A percentile compares a stretch with the other conserved stretches of the same genome.
These are phyloP conservation scores for Penicillium tannophilum DNA, from an alignment of 495 filamentous ascomycete species.

Conservation along the genomic window DNA sequence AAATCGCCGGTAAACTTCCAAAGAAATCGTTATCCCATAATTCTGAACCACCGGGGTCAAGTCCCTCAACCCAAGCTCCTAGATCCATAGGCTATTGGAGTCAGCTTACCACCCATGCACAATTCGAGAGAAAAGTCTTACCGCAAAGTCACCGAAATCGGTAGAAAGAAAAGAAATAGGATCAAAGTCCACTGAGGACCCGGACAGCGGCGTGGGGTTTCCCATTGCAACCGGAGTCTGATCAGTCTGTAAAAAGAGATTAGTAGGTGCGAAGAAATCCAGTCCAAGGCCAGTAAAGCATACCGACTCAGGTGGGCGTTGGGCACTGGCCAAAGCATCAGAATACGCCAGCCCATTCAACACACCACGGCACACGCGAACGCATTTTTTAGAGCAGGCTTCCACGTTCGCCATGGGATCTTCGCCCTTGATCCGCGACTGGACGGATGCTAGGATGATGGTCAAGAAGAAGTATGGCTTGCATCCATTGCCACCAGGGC, in stretches of 20 bases:
- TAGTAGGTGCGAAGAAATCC: constrained; percentile 1
- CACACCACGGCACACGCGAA: constrained; percentile 29
- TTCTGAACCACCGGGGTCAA: constrained; percentile 31
- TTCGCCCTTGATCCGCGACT: constrained; percentile 41
- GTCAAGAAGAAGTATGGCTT: constrained; percentile 41
- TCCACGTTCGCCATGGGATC: constrained; percentile 34
- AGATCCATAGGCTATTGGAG: constrained; percentile 35
- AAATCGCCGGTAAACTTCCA: constrained; percentile 16
- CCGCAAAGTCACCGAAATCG: constrained; percentile 34
- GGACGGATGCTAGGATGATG: constrained; percentile 38
- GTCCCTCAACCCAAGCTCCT: constrained; percentile 36
- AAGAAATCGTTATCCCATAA: constrained; percentile 39
- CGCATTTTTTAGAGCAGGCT: constrained; percentile 23
- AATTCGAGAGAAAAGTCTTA: constrained; percentile 17
- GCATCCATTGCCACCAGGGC: constrained; percentile 31
- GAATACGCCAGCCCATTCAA: constrained; percentile 30
- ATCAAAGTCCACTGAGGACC: constrained; percentile 31
- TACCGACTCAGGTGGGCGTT: constrained; percentile 15
- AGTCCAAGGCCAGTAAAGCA: constrained; percentile 9
- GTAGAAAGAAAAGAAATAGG: constrained; percentile 27
- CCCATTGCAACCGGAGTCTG: constrained; percentile 11
- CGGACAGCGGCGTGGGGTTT: constrained; percentile 20
- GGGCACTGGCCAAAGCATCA: constrained; percentile 24
- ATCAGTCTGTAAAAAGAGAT: constrained; percentile 8
- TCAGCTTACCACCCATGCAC: constrained; percentile 18